Evolutionary conservation across 1,139 yeast species (phyloP), one percentile per base, ranked within the genome.

Genomic region (Wickerhamomyces sp.): DNA sequence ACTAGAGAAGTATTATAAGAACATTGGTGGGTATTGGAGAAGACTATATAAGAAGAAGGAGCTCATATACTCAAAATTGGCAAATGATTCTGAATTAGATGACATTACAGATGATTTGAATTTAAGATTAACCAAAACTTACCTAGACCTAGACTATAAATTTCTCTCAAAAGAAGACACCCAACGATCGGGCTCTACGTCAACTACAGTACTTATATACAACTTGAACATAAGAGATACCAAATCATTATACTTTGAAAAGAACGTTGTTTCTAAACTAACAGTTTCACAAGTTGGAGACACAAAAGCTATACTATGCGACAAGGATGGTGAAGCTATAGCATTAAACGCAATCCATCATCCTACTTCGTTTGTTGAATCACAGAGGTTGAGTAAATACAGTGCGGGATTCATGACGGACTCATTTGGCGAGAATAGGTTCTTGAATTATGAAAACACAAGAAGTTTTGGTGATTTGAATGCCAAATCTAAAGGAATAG

Each of bases 231-330:
- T 60, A 7, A 35, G 44, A 14, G 55, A 51, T 31, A 59, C 56
- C 39, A 73, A 67, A 29, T 67, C 72, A 44, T 79, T 74, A 53
- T 89, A 75, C 64, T 92, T 92, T 68, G 78, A 81, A 47, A 75
- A 81, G 16, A 68, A 71, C 19, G 81, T 87, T n/a, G 67, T 85
- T 15, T 72, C 88, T 24, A 79, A 79, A 52, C 62, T 92, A 30
- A 74, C 87, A 1, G 76, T 90, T 18, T 92, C 95, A 1, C 98
- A 92, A 58, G 82, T 90, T n/a, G 98, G 98, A 4, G 98, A 92
- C 58, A 86, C 97, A 4, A 74, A 87, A 48, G 90, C 95, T n/a
- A 74, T 92, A 6, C 55, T 92, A 19, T 86, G 89, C 46, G 94
- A 84, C 56, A 72, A 72, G 43, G 64, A 70, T 44, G 97, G 98